Base-by-base conservation (phyloP, 257 asterid genomes). In the Euphrasia confusa region DNA sequence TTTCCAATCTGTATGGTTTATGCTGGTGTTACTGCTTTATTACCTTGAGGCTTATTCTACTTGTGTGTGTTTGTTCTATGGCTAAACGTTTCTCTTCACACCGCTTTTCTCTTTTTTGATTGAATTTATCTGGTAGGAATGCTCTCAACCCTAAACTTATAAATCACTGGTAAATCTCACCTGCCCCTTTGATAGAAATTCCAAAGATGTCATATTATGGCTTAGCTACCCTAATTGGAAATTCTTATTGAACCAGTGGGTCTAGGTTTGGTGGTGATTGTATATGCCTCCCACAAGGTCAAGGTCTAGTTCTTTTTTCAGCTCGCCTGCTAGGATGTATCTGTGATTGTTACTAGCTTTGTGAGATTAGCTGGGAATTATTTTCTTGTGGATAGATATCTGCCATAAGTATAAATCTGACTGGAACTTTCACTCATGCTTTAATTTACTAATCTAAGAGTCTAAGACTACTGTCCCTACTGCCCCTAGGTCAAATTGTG, bases 1-100 rank as follows among this genome's bases (percentile, higher is more conserved):
- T 80, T 63, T 85, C 97, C 71, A 96, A 93, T 82, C 82, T 93
- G 99, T 93, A 93, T 74, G 96, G 71, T 76, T 77, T 66, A 37
- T 37, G 45, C 69, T 65, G 53, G 62, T 72, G 47, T 69, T 64
- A n/a, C 55, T 40, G 39, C 65, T 49, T 63, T 58, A 13, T 33
- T 27, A 17, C 64, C 66, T 67, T 75, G 32, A 37, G 58, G 3
- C 57, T 66, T 64, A 13, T 65, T 39, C 60, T 69, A 74, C 71
- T 64, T 55, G 10, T 60, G 12, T 77, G 39, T 61, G 24, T 69
- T 8, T 70, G 61, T 35, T 26, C 3, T 27, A 11, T 65, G 56
- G 68, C 58, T 39, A 15, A 18, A 47, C 17, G 62, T 70, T 64
- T 18, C 12, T 40, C 56, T 24, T 47, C n/a, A 30, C 48, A 18